Base-by-base conservation (phyloP, 2,329 filamentous ascomycete species). In the Aschersonia sp. region DNA sequence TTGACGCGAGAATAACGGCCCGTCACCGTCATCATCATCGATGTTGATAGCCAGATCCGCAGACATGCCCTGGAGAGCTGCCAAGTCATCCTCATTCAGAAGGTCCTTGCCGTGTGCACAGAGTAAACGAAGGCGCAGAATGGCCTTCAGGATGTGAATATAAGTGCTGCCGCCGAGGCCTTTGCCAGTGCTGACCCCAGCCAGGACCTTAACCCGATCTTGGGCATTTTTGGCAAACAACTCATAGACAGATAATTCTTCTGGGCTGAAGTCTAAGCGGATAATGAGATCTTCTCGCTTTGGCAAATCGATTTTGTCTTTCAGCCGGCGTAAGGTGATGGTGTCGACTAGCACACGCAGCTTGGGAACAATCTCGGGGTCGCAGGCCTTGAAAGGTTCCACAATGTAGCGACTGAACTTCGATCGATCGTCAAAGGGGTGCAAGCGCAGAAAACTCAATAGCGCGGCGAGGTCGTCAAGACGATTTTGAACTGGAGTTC, bases 31-130 rank as follows among this genome's bases (percentile, higher is more conserved):
- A 42, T 89, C 84, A 45, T 88, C 87, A 51, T 92, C 89, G 29
- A 97, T 74, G 55, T 94, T 85, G 57, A 98, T 94, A 2, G 92
- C 86, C 53, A 87, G 87, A 40, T 87, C 82, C 6, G 80, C 80
- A n/a, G 82, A 88, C 64, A 87, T 75, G 30, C 89, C 91, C 59
- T 89, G 84, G 46, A 91, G 78, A 3, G 84, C 73, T 54, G 84
- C 80, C 44, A 94, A 69, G 57, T 97, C 91, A 28, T 91, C 84
- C 38, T 89, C 80, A 49, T 82, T 86, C 3, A 98, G 74, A 5
- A 98, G 75, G 51, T 97, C 91, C 53, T 84, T 85, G n/a, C 92
- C 92, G 61, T 96, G 91, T 1, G 89, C 92, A 59, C 89, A 96
- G 46, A 97, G 84, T 41, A 94, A 74, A 7, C 92, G 85, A 20